Evolutionary conservation across 768 basidiomycete species (phyloP).

Genomic region (Lanmaoa pseudosensibilis): DNA sequence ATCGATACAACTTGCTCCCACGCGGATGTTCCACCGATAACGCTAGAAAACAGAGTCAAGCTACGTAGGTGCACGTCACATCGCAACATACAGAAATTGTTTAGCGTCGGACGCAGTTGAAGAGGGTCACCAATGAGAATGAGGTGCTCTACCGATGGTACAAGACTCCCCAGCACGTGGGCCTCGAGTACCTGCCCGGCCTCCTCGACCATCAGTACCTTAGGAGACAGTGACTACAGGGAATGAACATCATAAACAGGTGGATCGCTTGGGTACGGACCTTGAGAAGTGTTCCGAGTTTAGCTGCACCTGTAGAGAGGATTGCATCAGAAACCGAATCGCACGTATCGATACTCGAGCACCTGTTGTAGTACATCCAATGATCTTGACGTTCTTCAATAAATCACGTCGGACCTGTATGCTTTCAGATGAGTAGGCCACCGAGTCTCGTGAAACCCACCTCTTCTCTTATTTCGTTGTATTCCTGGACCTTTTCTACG

Average conservation of each 20-base stretch:
- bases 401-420: conserved; percentile 55
- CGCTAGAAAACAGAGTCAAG: conserved; percentile 37
- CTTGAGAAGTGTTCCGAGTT: conserved; percentile 55
- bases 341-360: neutral
- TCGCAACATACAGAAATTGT: conserved; percentile 52
- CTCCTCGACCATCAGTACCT: conserved; percentile 72
- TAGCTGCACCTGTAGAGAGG: conserved; percentile 57
- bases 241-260: neutral
- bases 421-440: neutral
- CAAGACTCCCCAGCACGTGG: conserved; percentile 64
- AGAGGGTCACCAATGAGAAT: conserved; percentile 81
- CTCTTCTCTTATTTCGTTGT: conserved; percentile 51
- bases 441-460: conserved; percentile 34
- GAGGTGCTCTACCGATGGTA: conserved; percentile 66
- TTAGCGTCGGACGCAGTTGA: conserved; percentile 69
- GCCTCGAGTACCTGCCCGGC: conserved; percentile 83
- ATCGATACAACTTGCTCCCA: conserved; percentile 56
- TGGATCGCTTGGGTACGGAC: conserved; percentile 32
- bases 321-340: neutral
- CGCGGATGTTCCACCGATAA: conserved; percentile 67
- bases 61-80: neutral
- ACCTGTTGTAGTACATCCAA: conserved; percentile 81
- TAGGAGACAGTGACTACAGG: conserved; percentile 54
- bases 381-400: conserved; percentile 54
- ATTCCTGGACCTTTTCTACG: conserved; percentile 37